These are phyloP conservation scores for Dendrobium nobile DNA, from an alignment of 106 monocot species.

Conservation along the genomic window DNA sequence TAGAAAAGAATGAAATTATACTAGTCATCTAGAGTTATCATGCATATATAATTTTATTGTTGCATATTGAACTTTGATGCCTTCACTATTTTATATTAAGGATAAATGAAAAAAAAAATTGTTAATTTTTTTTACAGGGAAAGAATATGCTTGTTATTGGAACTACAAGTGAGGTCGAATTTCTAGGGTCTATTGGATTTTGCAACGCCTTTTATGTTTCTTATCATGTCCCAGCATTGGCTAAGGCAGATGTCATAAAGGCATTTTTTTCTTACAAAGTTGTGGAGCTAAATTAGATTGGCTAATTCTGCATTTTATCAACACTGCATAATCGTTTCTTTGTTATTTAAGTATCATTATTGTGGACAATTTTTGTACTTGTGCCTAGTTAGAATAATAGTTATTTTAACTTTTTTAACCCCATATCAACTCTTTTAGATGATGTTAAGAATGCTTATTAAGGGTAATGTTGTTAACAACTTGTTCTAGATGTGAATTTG, in stretches of 20 bases:
- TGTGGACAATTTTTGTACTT: no score
- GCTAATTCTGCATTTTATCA: neutral
- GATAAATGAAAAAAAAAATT: neutral
- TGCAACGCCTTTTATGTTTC: conserved; percentile 75
- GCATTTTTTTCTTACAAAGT: conserved; percentile 19
- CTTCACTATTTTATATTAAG: neutral
- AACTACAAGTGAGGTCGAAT: conserved; percentile 80
- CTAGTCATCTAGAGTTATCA: neutral
- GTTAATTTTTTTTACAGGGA: conserved; percentile 43
- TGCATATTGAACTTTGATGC: neutral
- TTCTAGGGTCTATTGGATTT: conserved; percentile 90
- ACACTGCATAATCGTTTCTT: neutral
- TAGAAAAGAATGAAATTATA: neutral
- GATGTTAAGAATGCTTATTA: no score
- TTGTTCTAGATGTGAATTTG: no score
- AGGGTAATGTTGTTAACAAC: no score
- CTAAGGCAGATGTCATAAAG: conserved; percentile 67
- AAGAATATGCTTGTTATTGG: conserved; percentile 89
- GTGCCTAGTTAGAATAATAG: no score
- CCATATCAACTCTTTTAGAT: no score
- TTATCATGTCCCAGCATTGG: conserved; percentile 71
- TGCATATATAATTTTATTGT: neutral
- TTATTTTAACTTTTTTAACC: no score
- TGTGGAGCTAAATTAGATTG: neutral
- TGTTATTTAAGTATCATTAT: neutral